Evolutionary conservation across 441 rosid genomes (phyloP), one percentile per base, ranked within the genome.

Genomic region (Metrosideros polymorpha): DNA sequence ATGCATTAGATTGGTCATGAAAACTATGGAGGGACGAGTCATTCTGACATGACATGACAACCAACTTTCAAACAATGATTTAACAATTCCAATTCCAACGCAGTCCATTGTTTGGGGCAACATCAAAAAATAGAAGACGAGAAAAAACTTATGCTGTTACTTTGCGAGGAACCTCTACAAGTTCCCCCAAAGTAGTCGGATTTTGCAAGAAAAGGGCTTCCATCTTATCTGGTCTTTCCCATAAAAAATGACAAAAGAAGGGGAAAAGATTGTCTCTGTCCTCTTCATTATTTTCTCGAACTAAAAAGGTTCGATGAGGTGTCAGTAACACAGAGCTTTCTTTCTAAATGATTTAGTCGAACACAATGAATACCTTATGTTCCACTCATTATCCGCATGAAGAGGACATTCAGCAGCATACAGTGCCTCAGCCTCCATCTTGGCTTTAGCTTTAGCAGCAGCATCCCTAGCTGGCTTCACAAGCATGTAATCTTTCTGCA

Each of bases 331-430:
- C 59, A 55, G 53, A 52, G n/a, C 19, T 35, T 19, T 22, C 47
- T 51, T 53, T 27, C n/a, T 7, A 47, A 53, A 53, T 51, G 61
- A 55, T 10, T 29, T 53, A 8, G 57, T 51, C 9, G 4, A 32
- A 51, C 45, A 25, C 47, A 4, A 32, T 32, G 43, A 29, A 84
- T 85, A 95, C 99, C 99, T 96, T 91, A 98, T 98, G 91, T 93
- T 95, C 98, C 99, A 96, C 86, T 96, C 99, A 87, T 98, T 96
- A 88, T 98, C 99, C 88, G 47, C 89, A 89, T 96, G 99, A 87
- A 98, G 93, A 25, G 98, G 96, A 84, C 91, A 86, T 88, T 93
- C 97, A 63, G 84, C 82, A 54, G 82, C 90, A 77, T 86, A 50
- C 45, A 85, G 83, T 84, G 95, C 93, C 87, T 94, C 97, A 14